phyloP scores from a whole-genome alignment of 805 yeast genomes.

The Zygosaccharomyces siamensis region DNA sequence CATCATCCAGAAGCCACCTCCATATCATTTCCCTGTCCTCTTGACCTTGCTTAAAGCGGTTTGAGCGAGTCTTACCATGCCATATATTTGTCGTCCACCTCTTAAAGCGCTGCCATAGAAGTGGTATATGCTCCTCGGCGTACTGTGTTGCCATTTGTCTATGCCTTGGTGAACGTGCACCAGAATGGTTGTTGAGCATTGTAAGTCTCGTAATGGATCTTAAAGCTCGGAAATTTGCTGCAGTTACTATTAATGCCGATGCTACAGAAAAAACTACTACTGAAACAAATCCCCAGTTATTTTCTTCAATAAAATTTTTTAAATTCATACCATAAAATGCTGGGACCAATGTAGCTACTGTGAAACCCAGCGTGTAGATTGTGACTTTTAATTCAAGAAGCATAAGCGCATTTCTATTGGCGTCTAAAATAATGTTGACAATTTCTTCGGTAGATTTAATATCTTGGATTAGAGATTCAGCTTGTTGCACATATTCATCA shows the following conservation, averaged over 20 bases:
- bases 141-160: slow-evolving; percentile 17
- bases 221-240: slow-evolving; percentile 52
- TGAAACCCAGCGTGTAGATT: slow-evolving; percentile 77
- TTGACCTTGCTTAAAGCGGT: slow-evolving; percentile 15
- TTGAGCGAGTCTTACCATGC: slow-evolving; percentile 18
- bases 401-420: slow-evolving; percentile 87
- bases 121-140: slow-evolving; percentile 20
- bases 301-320: slow-evolving; percentile 71
- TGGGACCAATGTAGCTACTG: slow-evolving; percentile 79
- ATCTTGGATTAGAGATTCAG: slow-evolving; percentile 76
- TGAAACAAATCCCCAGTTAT: slow-evolving; percentile 55
- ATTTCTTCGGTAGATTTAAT: slow-evolving; percentile 90
- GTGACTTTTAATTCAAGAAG: slow-evolving; percentile 77
- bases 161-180: slow-evolving; percentile 26
- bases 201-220: slow-evolving; percentile 62
- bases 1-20: slow-evolving; percentile 52
- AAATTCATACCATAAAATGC: slow-evolving; percentile 89
- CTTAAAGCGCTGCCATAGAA: slow-evolving; percentile 22
- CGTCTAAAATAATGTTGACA: slow-evolving; percentile 84
- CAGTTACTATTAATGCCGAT: slow-evolving; percentile 51
- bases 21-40: slow-evolving; percentile 46
- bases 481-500: slow-evolving; percentile 89
- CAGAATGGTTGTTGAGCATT: slow-evolving; percentile 43
- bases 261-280: slow-evolving; percentile 50
- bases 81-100: slow-evolving; percentile 16